Base-by-base conservation (phyloP, 495 filamentous ascomycete genomes). In the Xeromyces bisporus region DNA sequence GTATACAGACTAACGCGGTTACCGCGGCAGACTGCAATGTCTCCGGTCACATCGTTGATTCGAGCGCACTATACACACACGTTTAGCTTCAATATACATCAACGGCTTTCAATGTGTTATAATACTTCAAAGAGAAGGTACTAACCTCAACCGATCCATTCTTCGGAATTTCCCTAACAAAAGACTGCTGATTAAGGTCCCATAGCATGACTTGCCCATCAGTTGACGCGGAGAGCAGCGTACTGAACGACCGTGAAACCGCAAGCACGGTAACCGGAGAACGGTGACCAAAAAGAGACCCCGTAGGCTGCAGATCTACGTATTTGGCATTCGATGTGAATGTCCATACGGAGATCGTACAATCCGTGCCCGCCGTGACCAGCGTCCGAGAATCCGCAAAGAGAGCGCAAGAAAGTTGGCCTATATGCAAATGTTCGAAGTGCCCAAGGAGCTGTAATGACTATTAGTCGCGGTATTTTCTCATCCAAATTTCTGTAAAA, bases 371-470 rank as follows among this genome's bases (percentile, higher is more conserved):
- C 5, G 81, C 80, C 0, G 91, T 96, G 39, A 94, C 73, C 23
- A 97, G 62, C 1, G 83, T 93, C 32, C 77, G 75, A 8, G 80
- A 85, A 50, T 96, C 89, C 1, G 81, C 83, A 45, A 93, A 87
- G 7, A 73, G 59, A 7, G 81, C 76, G 34, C 69, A 69, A 0
- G 84, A 83, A 18, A 96, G 58, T 46, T 91, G 84, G 9, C 83
- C 80, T 29, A 82, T 73, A 47, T 97, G 89, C 2, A 93, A 61
- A 43, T 94, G 89, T 50, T 97, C 89, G 43, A 86, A 91, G 20
- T 92, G 68, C 1, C 86, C 86, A 11, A 86, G 65, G 0, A 72
- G 50, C 52, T 68, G 29, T 15, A 2, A n/a, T 12, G 3, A 26
- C 52, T 24, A 50, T 45, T 17, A 21, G 11, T 11, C 23, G 5